phyloP scores from a whole-genome alignment of 352 stramenopile species.

The Phytophthora capsici region DNA sequence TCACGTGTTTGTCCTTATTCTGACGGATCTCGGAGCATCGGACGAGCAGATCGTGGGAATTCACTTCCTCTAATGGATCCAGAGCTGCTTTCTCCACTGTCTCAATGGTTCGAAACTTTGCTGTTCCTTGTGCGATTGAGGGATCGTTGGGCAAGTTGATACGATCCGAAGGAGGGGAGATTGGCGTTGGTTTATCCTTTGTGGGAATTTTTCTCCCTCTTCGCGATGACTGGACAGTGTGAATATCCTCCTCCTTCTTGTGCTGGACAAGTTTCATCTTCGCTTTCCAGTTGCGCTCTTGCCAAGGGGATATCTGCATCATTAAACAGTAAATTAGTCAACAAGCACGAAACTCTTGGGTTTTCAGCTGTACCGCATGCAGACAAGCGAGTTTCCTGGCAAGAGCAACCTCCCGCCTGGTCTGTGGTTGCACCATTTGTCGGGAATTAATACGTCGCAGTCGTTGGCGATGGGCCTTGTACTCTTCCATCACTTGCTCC shows the following conservation, averaged over 20 bases:
- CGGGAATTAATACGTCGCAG: slow-evolving; percentile 53
- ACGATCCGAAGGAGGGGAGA: neutral
- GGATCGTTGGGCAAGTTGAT: slow-evolving; percentile 7
- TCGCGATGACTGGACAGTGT: neutral
- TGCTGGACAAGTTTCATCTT: slow-evolving; percentile 25
- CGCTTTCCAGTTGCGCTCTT: slow-evolving; percentile 69
- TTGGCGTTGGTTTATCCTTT: neutral
- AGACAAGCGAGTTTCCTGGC: slow-evolving; percentile 20
- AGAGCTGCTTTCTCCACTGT: slow-evolving; percentile 62
- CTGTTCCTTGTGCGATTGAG: neutral
- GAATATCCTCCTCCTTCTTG: slow-evolving; percentile 8
- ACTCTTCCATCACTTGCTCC: slow-evolving; percentile 61
- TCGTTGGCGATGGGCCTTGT: slow-evolving; percentile 63
- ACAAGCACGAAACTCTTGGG: neutral
- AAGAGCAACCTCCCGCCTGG: slow-evolving; percentile 13
- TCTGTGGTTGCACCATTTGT: slow-evolving; percentile 20
- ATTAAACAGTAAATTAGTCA: neutral
- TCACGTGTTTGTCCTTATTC: slow-evolving; percentile 52
- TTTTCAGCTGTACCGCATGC: slow-evolving; percentile 10
- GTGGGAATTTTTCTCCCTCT: neutral
- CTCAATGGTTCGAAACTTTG: slow-evolving; percentile 60
- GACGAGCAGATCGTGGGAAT: slow-evolving; percentile 79
- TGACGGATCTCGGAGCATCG: slow-evolving; percentile 70
- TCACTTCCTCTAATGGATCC: slow-evolving; percentile 57
- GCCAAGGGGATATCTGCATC: slow-evolving; percentile 67